Base-by-base conservation (phyloP, 2,329 filamentous ascomycete genomes). In the Colletotrichum melonis region DNA sequence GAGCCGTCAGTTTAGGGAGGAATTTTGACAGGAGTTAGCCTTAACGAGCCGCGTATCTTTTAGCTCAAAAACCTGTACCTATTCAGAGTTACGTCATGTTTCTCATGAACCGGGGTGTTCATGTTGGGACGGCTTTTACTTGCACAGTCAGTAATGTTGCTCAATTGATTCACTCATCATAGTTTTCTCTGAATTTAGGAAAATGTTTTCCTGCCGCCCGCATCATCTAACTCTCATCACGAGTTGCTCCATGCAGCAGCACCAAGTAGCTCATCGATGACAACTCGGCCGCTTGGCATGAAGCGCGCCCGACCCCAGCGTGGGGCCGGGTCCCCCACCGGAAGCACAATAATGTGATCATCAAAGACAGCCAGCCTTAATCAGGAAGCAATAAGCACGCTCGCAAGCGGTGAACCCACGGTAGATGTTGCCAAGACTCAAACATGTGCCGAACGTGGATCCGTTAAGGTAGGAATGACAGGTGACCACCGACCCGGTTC, bases 401-500 rank as follows among this genome's bases (percentile, higher is more conserved):
- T 3, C 32, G 5, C 7, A 55, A 52, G 69, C 22, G 35, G 35
- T 68, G 57, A 49, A 32, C 3, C 3, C 2, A 42, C n/a, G 32
- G 19, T 35, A 26, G 11, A 60, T 64, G 54, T 54, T 35, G 70
- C 70, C 66, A 73, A 70, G 66, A 22, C 22, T 38, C 5, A 42
- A 35, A 65, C 54, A 64, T n/a, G 35, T 73, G 66, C 65, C 66
- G 55, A 73, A 69, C 66, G 55, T 35, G 42, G 59, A 64, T 59
- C 66, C 66, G 60, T 59, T 9, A 11, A 56, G 30, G 26, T 59
- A 19, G 28, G 55, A 28, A 19, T 60, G 54, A 65, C 70, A 70
- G 70, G 55, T 73, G 70, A 70, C 66, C 70, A 70, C n/a, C 59
- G 28, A 73, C 70, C 70, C 12, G 59, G 66, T 69, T 55, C 24